Evolutionary conservation across 139 green algal genomes (phyloP).

Genomic region (Chlorella sp.): DNA sequence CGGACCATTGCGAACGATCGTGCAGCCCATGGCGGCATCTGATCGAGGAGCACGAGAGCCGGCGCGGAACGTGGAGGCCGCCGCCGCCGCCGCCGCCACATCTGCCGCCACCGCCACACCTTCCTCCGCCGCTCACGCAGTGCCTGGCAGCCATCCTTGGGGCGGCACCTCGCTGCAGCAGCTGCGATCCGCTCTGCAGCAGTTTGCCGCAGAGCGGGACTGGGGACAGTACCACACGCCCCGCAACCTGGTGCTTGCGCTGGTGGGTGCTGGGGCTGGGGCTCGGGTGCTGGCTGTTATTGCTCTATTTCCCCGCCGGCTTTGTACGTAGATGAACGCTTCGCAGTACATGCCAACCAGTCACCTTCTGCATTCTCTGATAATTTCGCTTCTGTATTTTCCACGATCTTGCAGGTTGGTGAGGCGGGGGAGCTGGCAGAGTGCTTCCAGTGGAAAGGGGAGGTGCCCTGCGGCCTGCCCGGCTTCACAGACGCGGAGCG

Average conservation of each 20-base stretch:
- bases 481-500: slow-evolving; percentile 57
- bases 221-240: slow-evolving; percentile 87
- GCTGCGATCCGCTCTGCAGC: slow-evolving; percentile 40
- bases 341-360: too few species aligned
- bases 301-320: too few species aligned
- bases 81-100: not conserved
- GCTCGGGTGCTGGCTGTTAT: too few species aligned
- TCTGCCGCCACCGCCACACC: too few species aligned
- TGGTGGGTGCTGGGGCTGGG: slow-evolving; percentile 45
- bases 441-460: slow-evolving; percentile 75
- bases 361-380: too few species aligned
- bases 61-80: not conserved
- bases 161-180: slow-evolving; percentile 46
- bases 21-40: too few species aligned
- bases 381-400: too few species aligned
- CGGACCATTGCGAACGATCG: too few species aligned
- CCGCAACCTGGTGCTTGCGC: slow-evolving; percentile 82
- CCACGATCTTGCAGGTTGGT: slow-evolving; percentile 19
- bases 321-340: too few species aligned
- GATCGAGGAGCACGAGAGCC: not conserved
- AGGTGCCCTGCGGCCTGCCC: slow-evolving; percentile 63
- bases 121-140: too few species aligned
- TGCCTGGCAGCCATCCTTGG: not conserved
- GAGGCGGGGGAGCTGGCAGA: slow-evolving; percentile 75
- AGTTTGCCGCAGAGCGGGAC: slow-evolving; percentile 66